Base-by-base conservation (phyloP, 2,329 filamentous ascomycete species). In the Curvularia sp. region DNA sequence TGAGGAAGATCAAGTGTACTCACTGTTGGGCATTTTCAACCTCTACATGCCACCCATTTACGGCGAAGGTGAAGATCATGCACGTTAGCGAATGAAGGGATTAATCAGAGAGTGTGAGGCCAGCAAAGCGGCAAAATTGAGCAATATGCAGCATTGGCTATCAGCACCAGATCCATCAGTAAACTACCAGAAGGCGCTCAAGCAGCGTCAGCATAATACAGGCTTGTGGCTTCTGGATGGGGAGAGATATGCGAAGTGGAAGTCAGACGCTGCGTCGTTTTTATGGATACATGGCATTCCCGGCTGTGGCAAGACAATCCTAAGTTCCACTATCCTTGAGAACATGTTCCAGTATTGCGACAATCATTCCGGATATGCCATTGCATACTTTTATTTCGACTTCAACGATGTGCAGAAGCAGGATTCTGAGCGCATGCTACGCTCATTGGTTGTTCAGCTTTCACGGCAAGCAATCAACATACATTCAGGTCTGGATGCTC, bases 291-390 rank as follows among this genome's bases (percentile, higher is more conserved):
- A 77, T 61, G 76, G 78, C 2, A 78, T 77, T 43, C 70, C 76
- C 12, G 78, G 78, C 39, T 80, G 78, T 48, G 78, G 79, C 6
- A 80, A 80, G 59, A 80, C 77, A 1, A 67, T 80, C 54, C 67
- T 80, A 1, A 75, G 71, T 58, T 79, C 74, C 9, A 75, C 70
- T 3, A 64, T 80, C 28, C 67, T 80, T n/a, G 48, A 75, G 53
- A 52, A 72, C 48, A 18, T 74, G 46, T 52, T 74, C 4, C 42
- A 63, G 39, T 38, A 64, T 28, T 66, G 53, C 46, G 21, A 59
- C 5, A 25, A 58, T 19, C 41, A 67, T 34, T 23, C 58, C 49
- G 51, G 49, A 1, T 61, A 55, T 25, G 66, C 60, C 4, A 49
- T 52, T 9, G 64, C 59, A 18, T 72, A 70, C 54, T 74, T 74